These are phyloP conservation scores for Alternaria viburni DNA, from an alignment of 2,329 filamentous ascomycete species.

Conservation along the genomic window DNA sequence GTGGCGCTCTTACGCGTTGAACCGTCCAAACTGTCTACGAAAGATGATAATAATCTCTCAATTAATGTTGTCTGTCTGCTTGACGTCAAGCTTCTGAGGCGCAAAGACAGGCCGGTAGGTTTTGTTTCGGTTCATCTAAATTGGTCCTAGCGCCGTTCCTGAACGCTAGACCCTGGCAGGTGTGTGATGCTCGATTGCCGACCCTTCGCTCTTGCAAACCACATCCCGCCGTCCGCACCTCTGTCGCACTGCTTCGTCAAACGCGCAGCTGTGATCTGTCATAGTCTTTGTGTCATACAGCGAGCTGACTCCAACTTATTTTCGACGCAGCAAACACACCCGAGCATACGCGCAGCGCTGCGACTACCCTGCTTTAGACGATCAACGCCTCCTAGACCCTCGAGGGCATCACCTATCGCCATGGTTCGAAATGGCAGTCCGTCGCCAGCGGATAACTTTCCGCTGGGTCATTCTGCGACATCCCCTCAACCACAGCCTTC, in stretches of 20 bases:
- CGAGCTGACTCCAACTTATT: neutral
- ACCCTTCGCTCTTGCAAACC: slow-evolving; percentile 18
- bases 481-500: slow-evolving; percentile 63
- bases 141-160: neutral
- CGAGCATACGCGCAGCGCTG: neutral
- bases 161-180: slow-evolving; percentile 13
- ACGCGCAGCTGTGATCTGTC: neutral
- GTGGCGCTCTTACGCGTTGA: neutral
- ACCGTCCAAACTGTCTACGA: neutral
- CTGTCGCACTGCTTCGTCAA: neutral
- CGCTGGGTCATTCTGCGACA: slow-evolving; percentile 46
- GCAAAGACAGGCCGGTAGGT: neutral
- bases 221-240: slow-evolving; percentile 7
- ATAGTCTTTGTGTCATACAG: neutral
- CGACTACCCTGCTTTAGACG: slow-evolving; percentile 2
- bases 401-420: slow-evolving; percentile 5
- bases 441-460: slow-evolving; percentile 45
- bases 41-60: neutral
- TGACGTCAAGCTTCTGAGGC: neutral
- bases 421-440: slow-evolving; percentile 50
- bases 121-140: neutral
- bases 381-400: neutral
- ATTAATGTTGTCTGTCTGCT: neutral
- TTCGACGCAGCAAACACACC: neutral
- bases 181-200: slow-evolving; percentile 17